Conservation (phyloP, 2,329 filamentous ascomycete species). For the Fusarium temperatum region DNA sequence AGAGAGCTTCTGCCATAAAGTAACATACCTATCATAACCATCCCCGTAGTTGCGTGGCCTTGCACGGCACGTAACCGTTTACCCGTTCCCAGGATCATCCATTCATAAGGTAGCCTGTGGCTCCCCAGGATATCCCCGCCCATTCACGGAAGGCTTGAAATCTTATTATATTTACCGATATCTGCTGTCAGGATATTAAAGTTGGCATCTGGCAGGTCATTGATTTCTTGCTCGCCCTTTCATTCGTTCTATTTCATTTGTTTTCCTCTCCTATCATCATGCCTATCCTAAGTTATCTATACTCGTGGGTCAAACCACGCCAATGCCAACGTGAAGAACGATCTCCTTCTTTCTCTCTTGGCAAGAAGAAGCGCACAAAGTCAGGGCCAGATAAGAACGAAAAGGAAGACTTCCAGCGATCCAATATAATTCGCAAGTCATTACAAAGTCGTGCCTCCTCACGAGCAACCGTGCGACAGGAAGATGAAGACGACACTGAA, state of each 20-base stretch:
- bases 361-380: conserved; percentile 35
- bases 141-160: conserved; percentile 12
- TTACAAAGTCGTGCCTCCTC: conserved; percentile 47
- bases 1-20: conserved; percentile 9
- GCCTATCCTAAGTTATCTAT: conserved; percentile 36
- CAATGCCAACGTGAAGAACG: conserved; percentile 24
- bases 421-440: conserved; percentile 56
- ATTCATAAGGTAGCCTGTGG: conserved; percentile 23
- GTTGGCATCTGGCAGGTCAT: neutral
- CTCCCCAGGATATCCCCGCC: conserved; percentile 23
- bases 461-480: conserved; percentile 12
- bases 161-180: conserved; percentile 7
- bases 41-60: conserved; percentile 30
- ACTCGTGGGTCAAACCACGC: conserved; percentile 37
- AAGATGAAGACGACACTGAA: conserved; percentile 27
- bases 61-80: conserved; percentile 33
- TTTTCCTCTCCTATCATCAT: conserved; percentile 10
- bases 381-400: conserved; percentile 25
- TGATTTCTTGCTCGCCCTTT: neutral
- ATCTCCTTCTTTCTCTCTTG: conserved; percentile 28
- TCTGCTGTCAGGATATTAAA: conserved; percentile 3
- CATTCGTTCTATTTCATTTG: neutral
- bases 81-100: conserved; percentile 29
- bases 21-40: neutral
- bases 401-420: conserved; percentile 51